A percentile compares a stretch with the other conserved stretches of the same genome.
These are phyloP conservation scores for Rhizopus stolonifer DNA, from an alignment of 371 early-diverging fungal genomes.

Conservation along the genomic window DNA sequence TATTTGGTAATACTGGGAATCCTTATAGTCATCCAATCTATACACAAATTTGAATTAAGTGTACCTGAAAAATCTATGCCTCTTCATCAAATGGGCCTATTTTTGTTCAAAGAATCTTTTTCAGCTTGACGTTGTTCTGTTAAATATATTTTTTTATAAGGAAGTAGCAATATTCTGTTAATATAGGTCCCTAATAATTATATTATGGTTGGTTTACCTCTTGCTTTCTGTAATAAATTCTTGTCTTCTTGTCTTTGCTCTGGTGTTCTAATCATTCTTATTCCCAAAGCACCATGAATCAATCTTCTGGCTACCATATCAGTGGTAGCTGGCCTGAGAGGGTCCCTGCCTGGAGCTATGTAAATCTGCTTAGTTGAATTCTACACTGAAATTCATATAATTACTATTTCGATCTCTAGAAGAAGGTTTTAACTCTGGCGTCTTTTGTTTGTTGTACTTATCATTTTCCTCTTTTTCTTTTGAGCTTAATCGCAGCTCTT, in stretches of 20 bases:
- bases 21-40: too few species aligned
- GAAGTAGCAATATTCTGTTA: too few species aligned
- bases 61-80: not conserved
- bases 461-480: not conserved
- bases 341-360: constrained; percentile 20
- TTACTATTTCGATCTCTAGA: too few species aligned
- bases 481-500: not conserved
- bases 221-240: constrained; percentile 26
- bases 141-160: not conserved
- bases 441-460: constrained; percentile 17
- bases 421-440: constrained; percentile 8
- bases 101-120: constrained; percentile 13
- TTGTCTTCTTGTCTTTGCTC: constrained; percentile 44
- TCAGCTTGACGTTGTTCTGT: constrained; percentile 26
- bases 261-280: constrained; percentile 40
- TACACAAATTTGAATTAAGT: not conserved
- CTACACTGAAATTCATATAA: not conserved
- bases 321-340: constrained; percentile 49
- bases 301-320: constrained; percentile 54
- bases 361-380: not conserved
- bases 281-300: constrained; percentile 51
- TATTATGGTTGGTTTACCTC: constrained; percentile 23
- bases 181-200: not conserved
- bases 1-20: too few species aligned
- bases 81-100: constrained; percentile 34